Evolutionary conservation across 768 basidiomycete genomes (phyloP), one percentile per base, ranked within the genome.

Genomic region (Macrocybe gigantea): DNA sequence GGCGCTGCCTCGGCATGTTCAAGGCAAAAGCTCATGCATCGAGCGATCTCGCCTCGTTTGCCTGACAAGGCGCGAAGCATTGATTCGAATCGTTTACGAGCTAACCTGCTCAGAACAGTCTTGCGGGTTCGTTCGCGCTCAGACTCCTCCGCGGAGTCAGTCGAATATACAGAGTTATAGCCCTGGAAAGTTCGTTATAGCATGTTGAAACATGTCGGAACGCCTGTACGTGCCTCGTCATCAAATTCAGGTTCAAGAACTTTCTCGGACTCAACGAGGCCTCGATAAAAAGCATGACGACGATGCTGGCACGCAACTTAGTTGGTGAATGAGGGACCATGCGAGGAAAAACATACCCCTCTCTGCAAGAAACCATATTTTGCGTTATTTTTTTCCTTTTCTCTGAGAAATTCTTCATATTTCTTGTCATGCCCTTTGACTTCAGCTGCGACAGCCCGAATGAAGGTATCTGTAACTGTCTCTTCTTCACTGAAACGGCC

Each of bases 11-110:
- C 95, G 1, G 94, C 95, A 59, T 95, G 93, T 62, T 94, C 92
- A 38, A 99, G 73, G 53, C 93, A 90, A 61, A 98, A 98, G n/a
- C 87, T 80, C 96, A 98, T 99, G 51, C 89, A 93, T 15, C 93
- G 76, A 32, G 92, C 96, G 35, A 98, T 82, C 64, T 94, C 92
- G 5, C 89, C 93, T 49, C 93, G 73, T 56, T 85, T 83, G 2
- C 93, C 93, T 6, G 83, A 84, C 58, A 98, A 69, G 6, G 81
- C 83, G 13, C 96, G 81, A 38, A 99, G 73, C 83, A 97, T 91
- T 2, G 83, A 81, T 66, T 96, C 91, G 56, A 98, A 94, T 46
- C 93, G 75, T 51, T 78, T 81, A 45, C 88, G 77, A 22, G 94
- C 90, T 15, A 90, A 66, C 59, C 74, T 82, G 3, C 93, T 93